phyloP scores from a whole-genome alignment of 371 early-diverging fungal genomes.

The Syncephalastrum monosporum region DNA sequence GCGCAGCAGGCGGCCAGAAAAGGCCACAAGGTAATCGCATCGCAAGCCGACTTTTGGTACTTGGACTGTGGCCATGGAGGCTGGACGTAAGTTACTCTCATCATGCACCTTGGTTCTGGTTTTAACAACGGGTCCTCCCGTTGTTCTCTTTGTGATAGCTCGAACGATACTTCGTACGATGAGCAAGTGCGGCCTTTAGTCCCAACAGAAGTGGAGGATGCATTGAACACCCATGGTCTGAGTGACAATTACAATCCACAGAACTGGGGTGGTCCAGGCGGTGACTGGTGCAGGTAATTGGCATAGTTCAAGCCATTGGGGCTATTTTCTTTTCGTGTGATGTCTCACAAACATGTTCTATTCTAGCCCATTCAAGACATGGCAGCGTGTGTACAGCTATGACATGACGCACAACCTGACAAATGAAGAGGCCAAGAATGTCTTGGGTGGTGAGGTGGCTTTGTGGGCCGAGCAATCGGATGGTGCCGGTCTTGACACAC shows the following conservation, averaged over 20 bases:
- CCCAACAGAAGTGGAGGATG: slow-evolving; percentile 18
- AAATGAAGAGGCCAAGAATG: slow-evolving; percentile 43
- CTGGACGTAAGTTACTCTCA: slow-evolving; percentile 36
- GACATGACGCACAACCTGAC: slow-evolving; percentile 67
- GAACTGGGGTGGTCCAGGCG: slow-evolving; percentile 45
- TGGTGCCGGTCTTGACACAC: slow-evolving; percentile 55
- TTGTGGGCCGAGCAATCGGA: slow-evolving; percentile 80
- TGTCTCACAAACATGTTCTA: background rate
- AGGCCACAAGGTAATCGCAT: slow-evolving; percentile 61
- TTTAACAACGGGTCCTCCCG: too few relatives aligned
- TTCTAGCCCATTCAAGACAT: slow-evolving; percentile 71
- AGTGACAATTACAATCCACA: slow-evolving; percentile 27
- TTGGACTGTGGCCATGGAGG: slow-evolving; percentile 72
- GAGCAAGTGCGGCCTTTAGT: slow-evolving; percentile 35
- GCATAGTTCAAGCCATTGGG: background rate
- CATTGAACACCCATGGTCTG: slow-evolving; percentile 20
- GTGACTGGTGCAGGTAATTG: slow-evolving; percentile 51
- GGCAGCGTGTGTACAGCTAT: slow-evolving; percentile 78
- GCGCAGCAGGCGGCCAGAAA: slow-evolving; percentile 43
- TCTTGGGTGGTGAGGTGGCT: slow-evolving; percentile 53
- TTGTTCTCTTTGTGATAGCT: slow-evolving; percentile 8
- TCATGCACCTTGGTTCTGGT: too few relatives aligned
- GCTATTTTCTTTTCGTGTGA: slow-evolving; percentile 3
- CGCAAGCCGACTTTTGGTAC: slow-evolving; percentile 64
- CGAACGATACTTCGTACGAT: slow-evolving; percentile 39